A percentile compares a stretch with the other conserved stretches of the same genome.
Conservation (phyloP, 306 rosid species). For the Rosa multiflora region DNA sequence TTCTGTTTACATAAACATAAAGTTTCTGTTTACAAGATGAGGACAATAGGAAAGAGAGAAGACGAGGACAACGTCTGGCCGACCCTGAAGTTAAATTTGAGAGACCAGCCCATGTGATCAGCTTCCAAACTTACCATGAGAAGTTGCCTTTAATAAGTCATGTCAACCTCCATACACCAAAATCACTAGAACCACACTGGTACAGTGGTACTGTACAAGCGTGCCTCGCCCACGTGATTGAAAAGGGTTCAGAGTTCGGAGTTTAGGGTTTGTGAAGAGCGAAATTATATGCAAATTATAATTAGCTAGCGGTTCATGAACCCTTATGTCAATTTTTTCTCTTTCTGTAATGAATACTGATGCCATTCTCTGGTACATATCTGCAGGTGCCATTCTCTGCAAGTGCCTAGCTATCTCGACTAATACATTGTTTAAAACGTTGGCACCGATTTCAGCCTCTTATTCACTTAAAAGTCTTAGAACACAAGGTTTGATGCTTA, state of each 20-base stretch:
- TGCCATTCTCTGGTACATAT: background rate
- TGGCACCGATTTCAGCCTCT: background rate
- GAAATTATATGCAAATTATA: background rate
- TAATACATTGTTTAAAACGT: background rate
- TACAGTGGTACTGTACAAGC: background rate
- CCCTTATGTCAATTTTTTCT: background rate
- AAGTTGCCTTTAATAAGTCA: conserved; percentile 46
- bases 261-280: background rate
- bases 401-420: background rate
- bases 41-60: conserved; percentile 9
- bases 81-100: conserved; percentile 15
- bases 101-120: conserved; percentile 65
- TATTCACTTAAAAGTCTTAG: background rate
- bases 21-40: conserved; percentile 13
- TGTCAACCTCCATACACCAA: conserved; percentile 26
- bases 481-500: background rate
- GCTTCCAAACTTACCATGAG: conserved; percentile 39
- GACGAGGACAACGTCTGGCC: conserved; percentile 13
- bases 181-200: conserved; percentile 15
- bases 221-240: background rate
- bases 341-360: background rate
- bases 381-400: background rate
- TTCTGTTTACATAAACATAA: conserved; percentile 12
- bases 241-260: background rate
- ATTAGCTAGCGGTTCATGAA: background rate